A percentile compares a stretch with the other conserved stretches of the same genome.
Conservation (phyloP, 1,284 basidiomycete species). For the Tylopilus orsonianus region DNA sequence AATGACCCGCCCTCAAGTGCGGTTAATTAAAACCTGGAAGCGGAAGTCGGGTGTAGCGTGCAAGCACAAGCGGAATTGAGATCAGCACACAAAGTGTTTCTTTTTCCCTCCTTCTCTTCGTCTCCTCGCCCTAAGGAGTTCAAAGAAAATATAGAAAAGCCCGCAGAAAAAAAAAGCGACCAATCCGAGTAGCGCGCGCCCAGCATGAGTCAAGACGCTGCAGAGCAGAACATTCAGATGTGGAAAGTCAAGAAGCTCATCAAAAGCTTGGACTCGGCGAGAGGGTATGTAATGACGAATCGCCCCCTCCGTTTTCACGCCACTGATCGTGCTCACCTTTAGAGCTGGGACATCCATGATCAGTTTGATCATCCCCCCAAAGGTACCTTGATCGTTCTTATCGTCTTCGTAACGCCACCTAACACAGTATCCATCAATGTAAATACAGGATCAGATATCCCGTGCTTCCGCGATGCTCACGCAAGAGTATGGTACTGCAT, state of each 20-base stretch:
- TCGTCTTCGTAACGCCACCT: conserved; percentile 5
- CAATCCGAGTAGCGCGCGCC: conserved; percentile 23
- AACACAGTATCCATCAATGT: neutral
- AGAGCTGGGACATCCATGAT: conserved; percentile 99
- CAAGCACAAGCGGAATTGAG: neutral
- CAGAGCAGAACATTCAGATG: conserved; percentile 89
- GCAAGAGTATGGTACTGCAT: conserved; percentile 96
- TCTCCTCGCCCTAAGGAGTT: neutral
- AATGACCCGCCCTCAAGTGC: conserved; percentile 28
- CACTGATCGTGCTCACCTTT: conserved; percentile 13
- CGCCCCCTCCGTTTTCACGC: conserved; percentile 15
- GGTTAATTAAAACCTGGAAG: conserved; percentile 7
- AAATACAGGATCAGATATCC: conserved; percentile 86
- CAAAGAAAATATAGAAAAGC: conserved; percentile 6
- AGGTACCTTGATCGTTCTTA: conserved; percentile 50
- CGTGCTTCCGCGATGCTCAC: conserved; percentile 95
- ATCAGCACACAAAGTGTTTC: conserved; percentile 5
- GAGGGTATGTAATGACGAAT: conserved; percentile 61
- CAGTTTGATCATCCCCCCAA: conserved; percentile 94
- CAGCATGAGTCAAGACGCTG: conserved; percentile 75
- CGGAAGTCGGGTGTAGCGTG: conserved; percentile 20
- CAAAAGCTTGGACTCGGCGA: conserved; percentile 88
- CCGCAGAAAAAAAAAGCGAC: conserved; percentile 14
- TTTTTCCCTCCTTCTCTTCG: neutral
- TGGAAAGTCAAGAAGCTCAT: conserved; percentile 99